A percentile compares a stretch with the other conserved stretches of the same genome.
phyloP scores from a whole-genome alignment of 2,329 filamentous ascomycete species.

The Dothidotthia symphoricarpi region DNA sequence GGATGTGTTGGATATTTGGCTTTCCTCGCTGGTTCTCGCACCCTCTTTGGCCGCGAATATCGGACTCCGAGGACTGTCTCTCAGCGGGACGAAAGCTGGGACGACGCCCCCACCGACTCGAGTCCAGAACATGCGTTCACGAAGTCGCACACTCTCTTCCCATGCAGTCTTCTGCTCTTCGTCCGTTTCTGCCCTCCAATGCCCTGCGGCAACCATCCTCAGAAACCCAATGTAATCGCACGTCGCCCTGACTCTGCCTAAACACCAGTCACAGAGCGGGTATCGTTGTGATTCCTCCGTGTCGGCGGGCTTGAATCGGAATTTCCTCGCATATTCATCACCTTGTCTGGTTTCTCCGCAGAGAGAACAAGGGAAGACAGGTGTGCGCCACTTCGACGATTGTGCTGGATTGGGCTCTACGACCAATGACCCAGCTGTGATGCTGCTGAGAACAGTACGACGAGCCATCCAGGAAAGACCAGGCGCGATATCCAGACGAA shows the following conservation, averaged over 20 bases:
- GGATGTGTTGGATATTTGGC: slow-evolving; percentile 14
- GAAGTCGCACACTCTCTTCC: slow-evolving; percentile 87
- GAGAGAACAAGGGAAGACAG: slow-evolving; percentile 72
- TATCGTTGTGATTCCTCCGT: slow-evolving; percentile 84
- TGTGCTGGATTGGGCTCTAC: slow-evolving; percentile 69
- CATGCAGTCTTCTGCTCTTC: slow-evolving; percentile 85
- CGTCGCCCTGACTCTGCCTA: slow-evolving; percentile 77
- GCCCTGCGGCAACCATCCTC: slow-evolving; percentile 85
- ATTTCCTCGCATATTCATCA: slow-evolving; percentile 69
- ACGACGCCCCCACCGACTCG: slow-evolving; percentile 88
- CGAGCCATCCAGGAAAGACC: slow-evolving; percentile 92
- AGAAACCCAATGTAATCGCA: slow-evolving; percentile 93
- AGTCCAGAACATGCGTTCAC: slow-evolving; percentile 97
- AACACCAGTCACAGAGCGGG: slow-evolving; percentile 84
- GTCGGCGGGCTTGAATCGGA: slow-evolving; percentile 87
- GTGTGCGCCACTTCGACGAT: slow-evolving; percentile 54
- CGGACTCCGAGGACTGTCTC: slow-evolving; percentile 36
- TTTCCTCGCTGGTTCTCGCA: slow-evolving; percentile 32
- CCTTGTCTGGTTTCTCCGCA: slow-evolving; percentile 81
- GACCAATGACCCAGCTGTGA: slow-evolving; percentile 80
- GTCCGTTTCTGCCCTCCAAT: slow-evolving; percentile 79
- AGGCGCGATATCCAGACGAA: slow-evolving; percentile 84
- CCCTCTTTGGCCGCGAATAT: slow-evolving; percentile 26
- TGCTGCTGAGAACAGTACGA: slow-evolving; percentile 75
- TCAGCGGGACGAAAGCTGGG: slow-evolving; percentile 54